These are phyloP conservation scores for Kazachstania viticola DNA, from an alignment of 805 yeast species.

Conservation along the genomic window DNA sequence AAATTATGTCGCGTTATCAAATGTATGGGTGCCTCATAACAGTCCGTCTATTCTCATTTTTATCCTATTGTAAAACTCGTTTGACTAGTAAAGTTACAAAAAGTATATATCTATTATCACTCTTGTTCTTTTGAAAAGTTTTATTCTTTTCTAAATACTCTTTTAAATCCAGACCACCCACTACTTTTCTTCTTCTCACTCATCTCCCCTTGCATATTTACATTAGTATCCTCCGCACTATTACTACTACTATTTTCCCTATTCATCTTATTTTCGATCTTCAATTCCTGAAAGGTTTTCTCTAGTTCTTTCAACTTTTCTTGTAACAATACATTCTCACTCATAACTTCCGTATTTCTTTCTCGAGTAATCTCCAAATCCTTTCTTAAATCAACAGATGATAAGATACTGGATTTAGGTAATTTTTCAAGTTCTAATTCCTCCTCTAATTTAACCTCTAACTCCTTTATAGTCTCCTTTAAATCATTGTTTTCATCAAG, in stretches of 20 bases:
- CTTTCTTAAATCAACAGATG: constrained; percentile 33
- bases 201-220: no score
- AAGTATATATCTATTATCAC: no score
- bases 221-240: no score
- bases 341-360: constrained; percentile 56
- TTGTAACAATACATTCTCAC: constrained; percentile 44
- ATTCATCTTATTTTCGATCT: constrained; percentile 15
- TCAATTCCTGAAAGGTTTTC: constrained; percentile 29
- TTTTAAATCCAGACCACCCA: constrained; percentile 21
- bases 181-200: no score
- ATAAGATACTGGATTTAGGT: constrained; percentile 26
- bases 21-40: no score
- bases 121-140: no score
- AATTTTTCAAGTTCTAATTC: constrained; percentile 21
- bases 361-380: constrained; percentile 51
- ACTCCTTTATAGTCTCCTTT: constrained; percentile 34
- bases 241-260: no score
- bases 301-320: constrained; percentile 38
- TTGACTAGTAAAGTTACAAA: no score
- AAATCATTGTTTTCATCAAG: constrained; percentile 64
- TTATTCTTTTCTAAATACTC: constrained; percentile 13
- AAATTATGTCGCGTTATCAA: no score
- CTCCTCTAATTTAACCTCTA: constrained; percentile 31
- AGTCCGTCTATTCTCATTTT: no score
- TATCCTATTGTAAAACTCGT: no score